Conservation (phyloP, 1,139 yeast genomes). For the Yamadazyma sp. region DNA sequence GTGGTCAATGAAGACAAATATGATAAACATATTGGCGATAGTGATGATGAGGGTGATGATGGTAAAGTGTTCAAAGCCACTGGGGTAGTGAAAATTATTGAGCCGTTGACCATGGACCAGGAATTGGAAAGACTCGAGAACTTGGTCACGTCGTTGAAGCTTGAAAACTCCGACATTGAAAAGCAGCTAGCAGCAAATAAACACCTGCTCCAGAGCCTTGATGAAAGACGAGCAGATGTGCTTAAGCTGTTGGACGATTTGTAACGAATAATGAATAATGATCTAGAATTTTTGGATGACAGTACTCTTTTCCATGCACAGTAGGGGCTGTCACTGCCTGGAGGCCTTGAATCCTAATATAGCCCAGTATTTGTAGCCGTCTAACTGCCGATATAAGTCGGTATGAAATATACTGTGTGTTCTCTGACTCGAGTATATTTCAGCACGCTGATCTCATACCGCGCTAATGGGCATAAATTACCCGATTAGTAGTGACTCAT, state of each 20-base stretch:
- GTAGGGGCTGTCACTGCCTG: too few species aligned
- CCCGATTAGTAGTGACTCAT: slow-evolving; percentile 22
- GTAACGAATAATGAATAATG: background rate
- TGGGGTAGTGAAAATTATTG: slow-evolving; percentile 4
- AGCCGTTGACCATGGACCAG: slow-evolving; percentile 13
- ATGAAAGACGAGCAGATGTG: slow-evolving; percentile 6
- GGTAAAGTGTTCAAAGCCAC: slow-evolving; percentile 1
- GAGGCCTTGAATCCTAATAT: too few species aligned
- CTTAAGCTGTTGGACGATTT: slow-evolving; percentile 1
- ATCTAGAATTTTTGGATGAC: too few species aligned
- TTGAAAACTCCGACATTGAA: slow-evolving; percentile 10
- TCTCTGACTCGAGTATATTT: slow-evolving; percentile 3
- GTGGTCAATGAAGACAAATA: slow-evolving; percentile 18
- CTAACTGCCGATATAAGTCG: background rate
- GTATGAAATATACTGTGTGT: background rate
- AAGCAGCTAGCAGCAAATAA: slow-evolving; percentile 1
- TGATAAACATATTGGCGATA: slow-evolving; percentile 22
- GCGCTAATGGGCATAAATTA: slow-evolving; percentile 18
- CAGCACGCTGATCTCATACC: slow-evolving; percentile 18
- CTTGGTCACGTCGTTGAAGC: slow-evolving; percentile 7
- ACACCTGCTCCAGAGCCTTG: slow-evolving; percentile 1
- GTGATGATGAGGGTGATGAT: slow-evolving; percentile 16
- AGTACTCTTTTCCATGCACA: too few species aligned
- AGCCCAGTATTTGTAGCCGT: too few species aligned
- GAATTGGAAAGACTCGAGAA: slow-evolving; percentile 14